These are phyloP conservation scores for Crithidia thermophila DNA, from an alignment of 208 protist genomes.

Conservation along the genomic window DNA sequence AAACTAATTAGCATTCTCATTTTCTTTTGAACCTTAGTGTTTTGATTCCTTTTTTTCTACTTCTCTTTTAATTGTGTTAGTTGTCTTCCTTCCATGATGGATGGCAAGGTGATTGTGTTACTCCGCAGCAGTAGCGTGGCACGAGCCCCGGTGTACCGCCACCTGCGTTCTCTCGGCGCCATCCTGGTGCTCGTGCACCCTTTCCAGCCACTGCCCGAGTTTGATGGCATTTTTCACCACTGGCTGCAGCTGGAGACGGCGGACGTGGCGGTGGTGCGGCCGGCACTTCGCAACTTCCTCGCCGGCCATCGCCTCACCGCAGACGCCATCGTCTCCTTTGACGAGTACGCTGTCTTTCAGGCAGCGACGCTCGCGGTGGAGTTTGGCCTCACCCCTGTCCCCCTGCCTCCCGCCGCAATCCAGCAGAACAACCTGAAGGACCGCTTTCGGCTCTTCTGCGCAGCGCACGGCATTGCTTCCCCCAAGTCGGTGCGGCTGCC, in stretches of 20 bases:
- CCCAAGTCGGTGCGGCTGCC: conserved; percentile 30
- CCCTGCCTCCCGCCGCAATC: conserved; percentile 54
- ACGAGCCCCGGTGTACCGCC: conserved; percentile 60
- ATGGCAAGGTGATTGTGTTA: conserved; percentile 69
- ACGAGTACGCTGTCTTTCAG: conserved; percentile 84
- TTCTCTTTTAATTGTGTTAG: background rate
- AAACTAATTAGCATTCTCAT: too few relatives aligned
- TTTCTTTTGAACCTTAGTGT: background rate
- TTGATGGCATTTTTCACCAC: conserved; percentile 55
- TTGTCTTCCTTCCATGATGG: conserved; percentile 18
- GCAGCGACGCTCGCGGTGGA: conserved; percentile 46
- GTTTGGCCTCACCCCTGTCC: conserved; percentile 34
- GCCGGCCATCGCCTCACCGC: conserved; percentile 12
- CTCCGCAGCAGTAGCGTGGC: conserved; percentile 73
- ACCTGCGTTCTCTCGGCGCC: conserved; percentile 46
- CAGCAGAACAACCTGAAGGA: conserved; percentile 62
- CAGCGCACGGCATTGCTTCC: conserved; percentile 33
- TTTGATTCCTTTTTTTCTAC: conserved; percentile 1
- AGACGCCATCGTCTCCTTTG: conserved; percentile 80
- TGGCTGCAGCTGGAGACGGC: conserved; percentile 59
- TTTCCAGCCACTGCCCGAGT: conserved; percentile 21
- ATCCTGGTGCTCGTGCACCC: conserved; percentile 67
- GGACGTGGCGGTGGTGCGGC: conserved; percentile 38
- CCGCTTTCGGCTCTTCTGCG: conserved; percentile 56
- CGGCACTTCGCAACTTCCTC: conserved; percentile 38